These are phyloP conservation scores for Beauveria sp. DNA, from an alignment of 2,329 filamentous ascomycete species.

Conservation along the genomic window DNA sequence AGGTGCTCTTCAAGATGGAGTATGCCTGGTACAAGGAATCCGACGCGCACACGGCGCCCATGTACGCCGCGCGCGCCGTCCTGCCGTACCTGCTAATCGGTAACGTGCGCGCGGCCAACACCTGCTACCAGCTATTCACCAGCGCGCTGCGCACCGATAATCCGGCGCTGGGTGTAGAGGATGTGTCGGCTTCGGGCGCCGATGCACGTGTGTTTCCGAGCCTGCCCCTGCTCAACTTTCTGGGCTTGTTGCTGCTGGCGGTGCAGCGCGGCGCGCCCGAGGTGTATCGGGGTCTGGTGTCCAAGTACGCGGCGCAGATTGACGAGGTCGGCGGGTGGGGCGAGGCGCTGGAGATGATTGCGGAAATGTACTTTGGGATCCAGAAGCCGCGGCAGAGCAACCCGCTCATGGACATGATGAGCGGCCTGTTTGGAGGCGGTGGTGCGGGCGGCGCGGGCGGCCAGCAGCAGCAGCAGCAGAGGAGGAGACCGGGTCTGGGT, in stretches of 20 bases:
- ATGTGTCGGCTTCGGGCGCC: conserved; percentile 58
- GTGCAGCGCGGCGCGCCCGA: conserved; percentile 73
- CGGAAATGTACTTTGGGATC: conserved; percentile 95
- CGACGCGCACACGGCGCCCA: conserved; percentile 76
- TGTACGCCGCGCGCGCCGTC: conserved; percentile 79
- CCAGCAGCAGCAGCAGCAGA: conserved; percentile 22
- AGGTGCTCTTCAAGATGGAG: conserved; percentile 73
- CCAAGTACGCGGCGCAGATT: conserved; percentile 73
- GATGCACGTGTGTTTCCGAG: conserved; percentile 81
- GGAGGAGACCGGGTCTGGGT: conserved; percentile 35
- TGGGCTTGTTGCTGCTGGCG: conserved; percentile 74
- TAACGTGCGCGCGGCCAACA: conserved; percentile 83
- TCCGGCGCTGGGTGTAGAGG: conserved; percentile 61
- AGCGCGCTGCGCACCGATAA: conserved; percentile 32
- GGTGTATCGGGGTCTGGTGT: conserved; percentile 71
- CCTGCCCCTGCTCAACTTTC: conserved; percentile 90
- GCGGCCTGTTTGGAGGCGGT: conserved; percentile 79
- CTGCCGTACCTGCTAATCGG: conserved; percentile 86
- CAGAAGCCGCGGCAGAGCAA: conserved; percentile 83
- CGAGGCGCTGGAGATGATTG: conserved; percentile 76
- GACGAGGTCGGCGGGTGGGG: conserved; percentile 66
- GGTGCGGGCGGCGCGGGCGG: conserved; percentile 42
- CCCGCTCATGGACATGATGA: conserved; percentile 97
- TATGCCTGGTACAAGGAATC: conserved; percentile 91
- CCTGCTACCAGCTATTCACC: conserved; percentile 62